Conservation (phyloP, 306 rosid genomes). For the Quercus cerris region DNA sequence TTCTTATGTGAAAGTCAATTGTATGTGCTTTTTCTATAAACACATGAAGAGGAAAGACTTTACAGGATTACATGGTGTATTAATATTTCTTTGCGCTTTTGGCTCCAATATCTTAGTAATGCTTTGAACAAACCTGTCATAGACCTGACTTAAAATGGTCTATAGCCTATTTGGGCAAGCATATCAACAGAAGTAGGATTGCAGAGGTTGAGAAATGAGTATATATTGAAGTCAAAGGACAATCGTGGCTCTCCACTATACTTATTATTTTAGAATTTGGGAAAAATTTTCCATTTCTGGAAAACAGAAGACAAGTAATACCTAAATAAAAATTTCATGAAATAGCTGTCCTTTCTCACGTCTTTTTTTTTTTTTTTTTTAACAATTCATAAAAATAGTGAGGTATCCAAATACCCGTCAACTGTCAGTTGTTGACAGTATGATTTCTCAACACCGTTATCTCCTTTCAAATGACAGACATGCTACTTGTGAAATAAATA, state of each 20-base stretch:
- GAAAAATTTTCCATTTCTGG: no score
- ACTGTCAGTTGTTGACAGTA: not conserved
- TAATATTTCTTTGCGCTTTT: not conserved
- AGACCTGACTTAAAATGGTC: not conserved
- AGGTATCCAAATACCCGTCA: not conserved
- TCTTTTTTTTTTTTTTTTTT: not conserved
- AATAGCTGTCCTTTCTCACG: not conserved
- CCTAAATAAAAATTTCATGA: not conserved
- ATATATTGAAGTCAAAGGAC: not conserved
- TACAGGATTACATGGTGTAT: not conserved
- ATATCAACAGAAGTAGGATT: not conserved
- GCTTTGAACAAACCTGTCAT: not conserved
- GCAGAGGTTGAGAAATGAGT: not conserved
- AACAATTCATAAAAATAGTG: not conserved
- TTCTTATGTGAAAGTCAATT: no score
- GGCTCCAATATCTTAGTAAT: not conserved
- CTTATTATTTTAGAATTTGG: no score
- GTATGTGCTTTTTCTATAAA: no score
- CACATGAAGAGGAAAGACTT: not conserved
- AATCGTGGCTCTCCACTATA: not conserved
- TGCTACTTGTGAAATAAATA: not conserved
- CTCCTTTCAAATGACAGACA: not conserved
- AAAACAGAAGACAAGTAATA: no score
- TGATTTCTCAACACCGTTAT: not conserved
- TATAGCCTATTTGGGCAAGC: not conserved